These are phyloP conservation scores for Breynia disticha DNA, from an alignment of 441 rosid species.

Conservation along the genomic window DNA sequence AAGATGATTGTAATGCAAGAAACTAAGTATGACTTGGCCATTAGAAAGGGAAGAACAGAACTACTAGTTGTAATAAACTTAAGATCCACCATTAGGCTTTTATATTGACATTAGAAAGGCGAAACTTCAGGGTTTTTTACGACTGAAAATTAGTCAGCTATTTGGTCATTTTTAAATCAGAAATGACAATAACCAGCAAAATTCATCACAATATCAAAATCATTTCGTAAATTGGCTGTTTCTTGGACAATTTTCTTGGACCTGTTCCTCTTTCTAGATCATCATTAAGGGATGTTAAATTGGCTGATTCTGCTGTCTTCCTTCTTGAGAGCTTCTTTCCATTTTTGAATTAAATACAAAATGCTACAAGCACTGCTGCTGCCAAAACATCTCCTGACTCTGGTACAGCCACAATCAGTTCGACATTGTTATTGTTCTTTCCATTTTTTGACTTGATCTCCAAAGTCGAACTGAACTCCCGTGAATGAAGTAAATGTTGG, in stretches of 20 bases:
- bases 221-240: too few relatives aligned
- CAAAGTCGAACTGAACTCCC: slow-evolving; percentile 35
- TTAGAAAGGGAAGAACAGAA: too few relatives aligned
- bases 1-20: too few relatives aligned
- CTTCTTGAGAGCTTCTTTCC: slow-evolving; percentile 13
- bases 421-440: not conserved
- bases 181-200: too few relatives aligned
- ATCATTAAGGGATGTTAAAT: slow-evolving; percentile 30
- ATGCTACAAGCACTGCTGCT: not conserved
- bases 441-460: slow-evolving; percentile 2
- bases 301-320: slow-evolving; percentile 13
- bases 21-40: too few relatives aligned
- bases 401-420: slow-evolving; percentile 7
- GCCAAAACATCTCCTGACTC: slow-evolving; percentile 18
- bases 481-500: slow-evolving; percentile 15
- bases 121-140: too few relatives aligned
- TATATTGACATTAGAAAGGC: too few relatives aligned
- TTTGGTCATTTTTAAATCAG: too few relatives aligned
- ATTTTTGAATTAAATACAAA: slow-evolving; percentile 1
- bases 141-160: too few relatives aligned
- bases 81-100: too few relatives aligned
- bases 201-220: too few relatives aligned
- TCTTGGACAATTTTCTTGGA: slow-evolving; percentile 45
- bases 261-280: slow-evolving; percentile 48
- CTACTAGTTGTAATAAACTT: too few relatives aligned